These are phyloP conservation scores for Brettanomyces nanus DNA, from an alignment of 805 yeast genomes.

Conservation along the genomic window DNA sequence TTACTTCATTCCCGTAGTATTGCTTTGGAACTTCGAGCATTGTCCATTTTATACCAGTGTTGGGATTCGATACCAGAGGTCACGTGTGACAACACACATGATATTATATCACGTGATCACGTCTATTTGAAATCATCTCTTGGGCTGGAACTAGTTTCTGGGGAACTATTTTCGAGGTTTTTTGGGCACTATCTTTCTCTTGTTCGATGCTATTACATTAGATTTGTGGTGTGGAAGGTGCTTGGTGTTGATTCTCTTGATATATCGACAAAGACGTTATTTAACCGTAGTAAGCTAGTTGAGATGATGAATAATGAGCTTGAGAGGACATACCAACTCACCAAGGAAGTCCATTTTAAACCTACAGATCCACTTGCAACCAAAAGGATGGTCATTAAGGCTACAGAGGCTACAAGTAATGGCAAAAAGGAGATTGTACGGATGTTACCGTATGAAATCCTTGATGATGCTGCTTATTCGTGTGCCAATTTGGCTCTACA, in stretches of 20 bases:
- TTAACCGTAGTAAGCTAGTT: constrained; percentile 8
- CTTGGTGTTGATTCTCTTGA: constrained; percentile 25
- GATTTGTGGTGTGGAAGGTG: constrained; percentile 60
- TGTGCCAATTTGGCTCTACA: constrained; percentile 12
- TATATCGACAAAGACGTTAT: constrained; percentile 12
- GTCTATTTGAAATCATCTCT: too few relatives aligned
- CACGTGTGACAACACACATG: too few relatives aligned
- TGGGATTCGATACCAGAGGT: constrained; percentile 72
- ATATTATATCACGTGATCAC: constrained; percentile 3
- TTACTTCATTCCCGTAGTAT: constrained; percentile 59
- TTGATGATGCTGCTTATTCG: constrained; percentile 57
- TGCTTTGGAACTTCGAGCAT: constrained; percentile 51
- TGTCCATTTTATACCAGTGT: constrained; percentile 60
- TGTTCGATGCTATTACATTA: constrained; percentile 58
- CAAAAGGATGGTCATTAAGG: constrained; percentile 38
- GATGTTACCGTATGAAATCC: constrained; percentile 53
- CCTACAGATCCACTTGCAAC: constrained; percentile 36
- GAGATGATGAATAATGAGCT: constrained; percentile 26
- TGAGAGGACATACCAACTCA: constrained; percentile 18
- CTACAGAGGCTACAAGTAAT: background rate
- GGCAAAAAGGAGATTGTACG: constrained; percentile 30
- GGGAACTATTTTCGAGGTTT: constrained; percentile 40
- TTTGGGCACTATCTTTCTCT: constrained; percentile 79
- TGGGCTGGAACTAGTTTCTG: too few relatives aligned
- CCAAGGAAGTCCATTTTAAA: constrained; percentile 12